Evolutionary conservation across 75 land plant genomes (phyloP), one percentile per base, ranked within the genome.

Genomic region (Pinus albicaulis): DNA sequence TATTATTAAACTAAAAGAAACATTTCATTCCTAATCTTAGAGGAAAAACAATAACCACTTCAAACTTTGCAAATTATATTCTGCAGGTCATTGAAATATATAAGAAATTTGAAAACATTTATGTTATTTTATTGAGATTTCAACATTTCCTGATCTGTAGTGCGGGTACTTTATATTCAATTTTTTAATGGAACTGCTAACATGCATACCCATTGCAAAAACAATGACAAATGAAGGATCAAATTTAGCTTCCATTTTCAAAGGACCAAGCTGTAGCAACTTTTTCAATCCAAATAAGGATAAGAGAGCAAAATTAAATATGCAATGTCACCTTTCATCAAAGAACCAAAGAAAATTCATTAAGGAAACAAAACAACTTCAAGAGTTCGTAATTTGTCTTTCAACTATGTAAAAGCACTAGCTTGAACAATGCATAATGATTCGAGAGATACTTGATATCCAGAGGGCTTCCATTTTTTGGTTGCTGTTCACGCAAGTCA

Each of bases 391-490:
- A 64, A 64, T 64, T 64, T 31, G 7, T 31, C 15, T 31, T 31
- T 28, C 41, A 28, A 31, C 19, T 17, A 64, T 24, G 68, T 28
- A 31, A 64, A 64, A 10, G 34, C 15, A 64, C n/a, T 2, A 64
- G 12, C 68, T 13, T 64, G n/a, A 15, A 64, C 41, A 64, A 64
- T 34, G 68, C 7, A 28, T 72, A 23, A 16, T 44, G 48, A 20
- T 44, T 6, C 23, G 38, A 34, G 20, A 24, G 22, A 72, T 72
- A 92, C 99, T 90, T 88, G 66, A 96, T 94, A 65, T 96, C 96
- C 72, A 80, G 76, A 38, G 84, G 86, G 76, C 80, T 76, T 59
- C 89, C 91, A 76, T 79, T 76, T 24, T 74, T 79, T 41, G 89
- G 86, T 75, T 73, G 83, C 57, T 77, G 75, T 52, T 61, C 56